phyloP scores from a whole-genome alignment of 768 basidiomycete species.

The Paxillus involutus region DNA sequence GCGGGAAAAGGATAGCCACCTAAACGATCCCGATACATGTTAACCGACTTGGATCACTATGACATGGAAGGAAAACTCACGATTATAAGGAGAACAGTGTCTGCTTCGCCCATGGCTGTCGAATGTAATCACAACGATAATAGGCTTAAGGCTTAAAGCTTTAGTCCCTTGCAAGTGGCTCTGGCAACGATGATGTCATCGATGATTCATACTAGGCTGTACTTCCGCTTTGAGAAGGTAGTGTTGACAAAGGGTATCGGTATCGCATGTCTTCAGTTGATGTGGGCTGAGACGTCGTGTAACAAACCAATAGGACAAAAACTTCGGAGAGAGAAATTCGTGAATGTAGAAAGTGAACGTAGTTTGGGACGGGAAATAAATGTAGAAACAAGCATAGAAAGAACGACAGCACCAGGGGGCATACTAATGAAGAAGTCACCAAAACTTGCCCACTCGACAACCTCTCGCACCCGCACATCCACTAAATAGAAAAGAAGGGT shows the following conservation, averaged over 20 bases:
- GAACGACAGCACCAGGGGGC: conserved; percentile 1
- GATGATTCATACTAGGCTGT: not conserved
- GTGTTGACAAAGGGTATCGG: not conserved
- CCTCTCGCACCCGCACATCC: conserved; percentile 2
- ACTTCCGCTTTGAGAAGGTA: conserved; percentile 19
- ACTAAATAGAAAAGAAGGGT: conserved; percentile 77
- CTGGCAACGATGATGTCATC: conserved; percentile 22
- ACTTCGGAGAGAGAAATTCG: not conserved
- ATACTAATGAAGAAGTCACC: conserved; percentile 10
- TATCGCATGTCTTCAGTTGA: not conserved
- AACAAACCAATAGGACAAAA: not conserved
- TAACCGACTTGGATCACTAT: not conserved
- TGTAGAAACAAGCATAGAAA: conserved; percentile 15
- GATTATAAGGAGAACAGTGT: conserved; percentile 7
- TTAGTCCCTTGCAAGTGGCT: no score
- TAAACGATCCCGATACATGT: conserved; percentile 21
- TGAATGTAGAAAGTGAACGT: not conserved
- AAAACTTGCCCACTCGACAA: not conserved
- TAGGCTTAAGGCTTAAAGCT: no score
- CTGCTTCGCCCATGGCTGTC: conserved; percentile 16
- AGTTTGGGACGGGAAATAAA: not conserved
- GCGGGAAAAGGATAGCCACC: conserved; percentile 78
- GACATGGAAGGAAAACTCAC: not conserved
- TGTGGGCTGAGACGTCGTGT: not conserved
- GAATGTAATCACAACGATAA: no score